phyloP scores from a whole-genome alignment of 169 alveolate genomes.

The Amoebophrya sp. region DNA sequence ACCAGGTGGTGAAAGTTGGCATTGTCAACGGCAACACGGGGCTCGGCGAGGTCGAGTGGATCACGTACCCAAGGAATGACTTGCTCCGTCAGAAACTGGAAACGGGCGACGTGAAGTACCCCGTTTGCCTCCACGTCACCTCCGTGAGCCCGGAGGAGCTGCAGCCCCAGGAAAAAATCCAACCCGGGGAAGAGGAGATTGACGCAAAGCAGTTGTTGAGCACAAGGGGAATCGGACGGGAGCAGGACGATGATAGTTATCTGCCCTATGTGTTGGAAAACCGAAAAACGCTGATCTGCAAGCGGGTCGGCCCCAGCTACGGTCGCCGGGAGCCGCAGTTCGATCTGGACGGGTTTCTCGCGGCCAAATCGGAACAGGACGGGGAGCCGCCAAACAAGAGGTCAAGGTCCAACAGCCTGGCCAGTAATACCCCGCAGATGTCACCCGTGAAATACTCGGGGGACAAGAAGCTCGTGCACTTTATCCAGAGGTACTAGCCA shows the following conservation, averaged over 20 bases:
- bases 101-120: not conserved
- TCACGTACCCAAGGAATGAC: not conserved
- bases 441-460: not conserved
- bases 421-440: not conserved
- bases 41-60: not conserved
- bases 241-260: not conserved
- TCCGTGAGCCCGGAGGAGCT: not conserved
- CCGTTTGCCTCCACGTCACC: not conserved
- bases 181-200: not conserved
- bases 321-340: not conserved
- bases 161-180: too few relatives aligned
- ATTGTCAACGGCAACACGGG: slow-evolving; percentile 19
- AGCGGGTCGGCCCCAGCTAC: not conserved
- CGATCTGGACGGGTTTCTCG: not conserved
- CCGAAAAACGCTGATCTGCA: not conserved
- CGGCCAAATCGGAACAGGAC: not conserved
- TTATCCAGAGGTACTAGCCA: not conserved
- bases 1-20: not conserved
- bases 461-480: not conserved
- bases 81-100: not conserved
- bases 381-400: not conserved
- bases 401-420: not conserved
- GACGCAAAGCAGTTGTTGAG: not conserved
- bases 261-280: not conserved
- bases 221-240: not conserved